Evolutionary conservation across 768 basidiomycete species (phyloP).

Genomic region (Rhodosporidiobolus odoratus): DNA sequence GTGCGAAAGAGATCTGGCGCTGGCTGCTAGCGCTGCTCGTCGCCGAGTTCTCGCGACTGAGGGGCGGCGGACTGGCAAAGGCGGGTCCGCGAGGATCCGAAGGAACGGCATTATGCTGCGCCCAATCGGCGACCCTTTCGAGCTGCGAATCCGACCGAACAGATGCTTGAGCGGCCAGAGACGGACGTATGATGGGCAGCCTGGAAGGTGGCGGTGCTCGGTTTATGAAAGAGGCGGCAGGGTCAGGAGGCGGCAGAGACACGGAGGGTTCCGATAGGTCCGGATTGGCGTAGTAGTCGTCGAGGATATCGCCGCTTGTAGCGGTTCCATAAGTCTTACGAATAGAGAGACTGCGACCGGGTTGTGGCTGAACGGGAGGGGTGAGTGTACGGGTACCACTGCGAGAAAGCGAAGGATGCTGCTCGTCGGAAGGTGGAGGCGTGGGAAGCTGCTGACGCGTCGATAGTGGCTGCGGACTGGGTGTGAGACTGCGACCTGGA

Average conservation of each 20-base stretch:
- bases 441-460: not conserved
- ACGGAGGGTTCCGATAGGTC: not conserved
- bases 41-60: not conserved
- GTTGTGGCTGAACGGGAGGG: not conserved
- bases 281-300: slow-evolving; percentile 14
- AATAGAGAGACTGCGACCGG: not conserved
- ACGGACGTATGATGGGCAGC: not conserved
- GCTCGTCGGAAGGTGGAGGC: not conserved
- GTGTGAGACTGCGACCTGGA: not conserved
- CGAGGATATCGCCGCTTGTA: slow-evolving; percentile 11
- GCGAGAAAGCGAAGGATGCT: not conserved
- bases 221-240: not conserved
- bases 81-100: not conserved
- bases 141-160: slow-evolving; percentile 13
- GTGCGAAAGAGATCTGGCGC: not conserved
- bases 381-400: not conserved
- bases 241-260: not conserved
- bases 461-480: not conserved
- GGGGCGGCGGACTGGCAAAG: not conserved
- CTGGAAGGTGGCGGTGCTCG: not conserved
- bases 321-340: not conserved
- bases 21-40: not conserved
- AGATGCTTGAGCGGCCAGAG: not conserved
- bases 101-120: slow-evolving; percentile 2
- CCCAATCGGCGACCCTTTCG: slow-evolving; percentile 36